Evolutionary conservation across 2,329 filamentous ascomycete species (phyloP).

Genomic region (Clonostachys rhizophaga): DNA sequence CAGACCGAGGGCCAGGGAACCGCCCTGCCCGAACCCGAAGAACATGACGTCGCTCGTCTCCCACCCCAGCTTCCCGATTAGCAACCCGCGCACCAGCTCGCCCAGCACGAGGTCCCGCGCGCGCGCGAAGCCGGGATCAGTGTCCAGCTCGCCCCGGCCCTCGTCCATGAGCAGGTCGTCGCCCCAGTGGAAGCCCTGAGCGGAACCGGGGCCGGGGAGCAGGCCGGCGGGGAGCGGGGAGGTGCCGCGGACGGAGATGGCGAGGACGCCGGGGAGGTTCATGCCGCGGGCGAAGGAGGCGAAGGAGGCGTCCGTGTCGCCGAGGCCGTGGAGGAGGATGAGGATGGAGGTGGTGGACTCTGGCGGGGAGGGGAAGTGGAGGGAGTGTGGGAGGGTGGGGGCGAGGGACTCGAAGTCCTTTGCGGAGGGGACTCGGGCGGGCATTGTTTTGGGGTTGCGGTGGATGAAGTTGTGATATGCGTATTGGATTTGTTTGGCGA

Average conservation of each 20-base stretch:
- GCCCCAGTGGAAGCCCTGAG: conserved; percentile 54
- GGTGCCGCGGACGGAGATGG: conserved; percentile 70
- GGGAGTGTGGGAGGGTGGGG: conserved; percentile 32
- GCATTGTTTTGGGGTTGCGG: conserved; percentile 17
- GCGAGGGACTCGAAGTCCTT: conserved; percentile 42
- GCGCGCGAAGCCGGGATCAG: conserved; percentile 56
- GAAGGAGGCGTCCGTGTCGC: conserved; percentile 69
- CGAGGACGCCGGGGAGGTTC: conserved; percentile 70
- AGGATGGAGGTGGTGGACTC: conserved; percentile 70
- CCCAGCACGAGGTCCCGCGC: conserved; percentile 40
- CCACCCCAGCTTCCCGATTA: conserved; percentile 57
- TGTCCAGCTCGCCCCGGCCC: conserved; percentile 45
- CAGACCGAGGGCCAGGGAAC: conserved; percentile 53
- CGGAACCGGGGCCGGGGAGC: conserved; percentile 21
- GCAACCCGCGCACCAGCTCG: conserved; percentile 42
- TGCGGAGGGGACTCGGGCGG: conserved; percentile 43
- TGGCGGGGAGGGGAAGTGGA: conserved; percentile 45
- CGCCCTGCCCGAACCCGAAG: conserved; percentile 66
- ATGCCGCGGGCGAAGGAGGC: conserved; percentile 63
- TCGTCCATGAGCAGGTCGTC: conserved; percentile 52
- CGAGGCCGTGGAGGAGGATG: conserved; percentile 79
- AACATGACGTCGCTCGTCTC: conserved; percentile 53
- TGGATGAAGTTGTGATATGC: too few species aligned
- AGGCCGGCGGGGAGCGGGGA: conserved; percentile 64
- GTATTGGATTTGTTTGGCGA: too few species aligned